Evolutionary conservation across 73 alveolate species (phyloP), one percentile per base, ranked within the genome.

Genomic region (Halteria grandinella): DNA sequence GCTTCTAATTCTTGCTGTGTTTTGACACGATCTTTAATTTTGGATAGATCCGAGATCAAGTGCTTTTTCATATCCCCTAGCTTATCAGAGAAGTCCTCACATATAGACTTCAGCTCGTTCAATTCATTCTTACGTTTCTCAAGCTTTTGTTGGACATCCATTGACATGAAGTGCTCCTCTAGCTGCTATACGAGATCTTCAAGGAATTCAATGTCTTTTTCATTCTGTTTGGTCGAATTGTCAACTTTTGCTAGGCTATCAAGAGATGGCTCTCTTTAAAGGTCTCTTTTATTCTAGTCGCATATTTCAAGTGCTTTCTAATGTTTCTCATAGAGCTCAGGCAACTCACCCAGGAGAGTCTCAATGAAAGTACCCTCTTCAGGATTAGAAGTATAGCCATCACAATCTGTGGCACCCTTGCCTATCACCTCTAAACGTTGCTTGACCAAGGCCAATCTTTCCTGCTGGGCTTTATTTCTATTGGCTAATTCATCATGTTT

Each of bases 361-460:
- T 66, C 80, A 10, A 66, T 66, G 47, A 66, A 66, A 7, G 80
- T 66, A 47, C 69, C 63, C 32, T 66, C 80, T 25, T 66, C 80
- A 23, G 80, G 43, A 21, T 66, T 66, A 4, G 80, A 66, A 1
- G 80, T 66, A 44, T 66, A 66, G 27, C 80, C 80, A 45, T 66
- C 80, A 31, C 80, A 66, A 66, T 66, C 80, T 23, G 27, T 21
- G 6, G 80, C 80, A 4, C 80, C 80, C 29, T 28, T 66, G 6
- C 66, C 53, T 18, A 66, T 66, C 3, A 23, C 27, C 34, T 66
- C 66, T 28, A 66, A 47, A 20, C 63, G 43, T 23, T 47, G 25
- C 32, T 39, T 47, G 1, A 66, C 6, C 15, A 6, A 5, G 5
- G 43, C 69, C 1, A 66, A 24, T 47, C 80, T 66, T 1, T 10